phyloP scores from a whole-genome alignment of 768 basidiomycete genomes.

The Suillus spraguei region DNA sequence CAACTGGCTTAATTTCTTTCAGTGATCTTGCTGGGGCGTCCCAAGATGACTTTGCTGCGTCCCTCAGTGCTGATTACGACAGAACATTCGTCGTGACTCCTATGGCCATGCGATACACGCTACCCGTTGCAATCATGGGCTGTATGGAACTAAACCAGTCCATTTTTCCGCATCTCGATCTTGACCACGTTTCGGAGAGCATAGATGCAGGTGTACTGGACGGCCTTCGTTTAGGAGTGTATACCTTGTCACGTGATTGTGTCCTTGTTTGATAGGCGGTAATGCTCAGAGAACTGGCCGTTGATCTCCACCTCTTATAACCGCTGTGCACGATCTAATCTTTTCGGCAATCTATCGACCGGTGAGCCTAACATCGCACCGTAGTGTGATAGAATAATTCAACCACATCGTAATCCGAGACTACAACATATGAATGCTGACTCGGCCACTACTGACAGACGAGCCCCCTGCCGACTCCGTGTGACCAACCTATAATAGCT shows the following conservation, averaged over 20 bases:
- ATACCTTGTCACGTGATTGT: slow-evolving; percentile 22
- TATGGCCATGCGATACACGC: slow-evolving; percentile 24
- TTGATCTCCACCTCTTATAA: neutral
- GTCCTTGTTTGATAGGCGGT: neutral
- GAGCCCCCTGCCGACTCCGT: neutral
- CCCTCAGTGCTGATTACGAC: slow-evolving; percentile 18
- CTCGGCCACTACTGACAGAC: neutral
- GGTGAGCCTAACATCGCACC: neutral
- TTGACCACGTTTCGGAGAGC: slow-evolving; percentile 39
- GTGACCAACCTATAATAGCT: neutral
- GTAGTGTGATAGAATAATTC: neutral
- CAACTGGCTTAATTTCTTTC: slow-evolving; percentile 23
- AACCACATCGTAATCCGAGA: neutral
- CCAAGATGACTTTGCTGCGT: slow-evolving; percentile 18
- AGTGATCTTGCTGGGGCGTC: slow-evolving; percentile 34
- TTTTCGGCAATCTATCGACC: neutral
- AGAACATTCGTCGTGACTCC: slow-evolving; percentile 35
- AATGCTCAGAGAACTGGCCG: neutral
- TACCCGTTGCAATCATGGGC: slow-evolving; percentile 20
- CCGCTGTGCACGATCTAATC: neutral
- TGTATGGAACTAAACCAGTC: slow-evolving; percentile 28
- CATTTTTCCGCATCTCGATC: slow-evolving; percentile 40
- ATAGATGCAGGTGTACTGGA: slow-evolving; percentile 29
- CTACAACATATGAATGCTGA: neutral
- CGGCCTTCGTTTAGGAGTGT: slow-evolving; percentile 38